Conservation (phyloP, 2,329 filamentous ascomycete genomes). For the Fusarium domesticum region DNA sequence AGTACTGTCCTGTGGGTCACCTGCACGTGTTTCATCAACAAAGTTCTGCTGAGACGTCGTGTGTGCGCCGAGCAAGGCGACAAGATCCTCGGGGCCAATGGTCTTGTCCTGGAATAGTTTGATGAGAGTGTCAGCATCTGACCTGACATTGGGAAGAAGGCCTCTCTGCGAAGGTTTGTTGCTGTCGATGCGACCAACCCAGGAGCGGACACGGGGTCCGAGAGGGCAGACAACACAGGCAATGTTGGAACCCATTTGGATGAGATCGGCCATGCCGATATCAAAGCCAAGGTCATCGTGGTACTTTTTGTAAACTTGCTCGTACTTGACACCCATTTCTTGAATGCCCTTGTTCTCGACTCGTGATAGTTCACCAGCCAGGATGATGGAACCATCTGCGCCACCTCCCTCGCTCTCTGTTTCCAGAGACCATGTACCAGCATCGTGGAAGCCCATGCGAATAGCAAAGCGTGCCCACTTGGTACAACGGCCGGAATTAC, state of each 20-base stretch:
- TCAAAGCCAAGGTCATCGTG: slow-evolving; percentile 30
- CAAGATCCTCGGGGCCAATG: slow-evolving; percentile 48
- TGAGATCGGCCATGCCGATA: slow-evolving; percentile 52
- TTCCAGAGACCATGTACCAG: slow-evolving; percentile 42
- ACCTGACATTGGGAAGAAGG: slow-evolving; percentile 43
- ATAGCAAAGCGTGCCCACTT: slow-evolving; percentile 43
- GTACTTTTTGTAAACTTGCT: slow-evolving; percentile 41
- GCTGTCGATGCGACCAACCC: slow-evolving; percentile 50
- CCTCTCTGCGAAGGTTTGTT: slow-evolving; percentile 37
- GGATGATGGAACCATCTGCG: slow-evolving; percentile 46
- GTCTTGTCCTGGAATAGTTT: slow-evolving; percentile 52
- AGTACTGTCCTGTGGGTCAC: slow-evolving; percentile 50
- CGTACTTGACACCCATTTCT: slow-evolving; percentile 40
- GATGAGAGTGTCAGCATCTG: slow-evolving; percentile 48
- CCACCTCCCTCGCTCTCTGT: slow-evolving; percentile 37
- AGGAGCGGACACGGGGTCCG: slow-evolving; percentile 48
- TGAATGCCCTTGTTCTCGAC: slow-evolving; percentile 48
- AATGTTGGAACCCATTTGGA: slow-evolving; percentile 51
- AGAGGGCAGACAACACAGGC: slow-evolving; percentile 47
- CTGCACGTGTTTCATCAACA: slow-evolving; percentile 39
- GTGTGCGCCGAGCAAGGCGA: slow-evolving; percentile 55
- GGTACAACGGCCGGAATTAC: slow-evolving; percentile 41
- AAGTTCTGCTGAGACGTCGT: slow-evolving; percentile 49
- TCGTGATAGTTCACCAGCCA: slow-evolving; percentile 38
- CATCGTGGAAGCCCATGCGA: slow-evolving; percentile 49